These are phyloP conservation scores for Pleurostoma richardsiae DNA, from an alignment of 2,329 filamentous ascomycete genomes.

Conservation along the genomic window DNA sequence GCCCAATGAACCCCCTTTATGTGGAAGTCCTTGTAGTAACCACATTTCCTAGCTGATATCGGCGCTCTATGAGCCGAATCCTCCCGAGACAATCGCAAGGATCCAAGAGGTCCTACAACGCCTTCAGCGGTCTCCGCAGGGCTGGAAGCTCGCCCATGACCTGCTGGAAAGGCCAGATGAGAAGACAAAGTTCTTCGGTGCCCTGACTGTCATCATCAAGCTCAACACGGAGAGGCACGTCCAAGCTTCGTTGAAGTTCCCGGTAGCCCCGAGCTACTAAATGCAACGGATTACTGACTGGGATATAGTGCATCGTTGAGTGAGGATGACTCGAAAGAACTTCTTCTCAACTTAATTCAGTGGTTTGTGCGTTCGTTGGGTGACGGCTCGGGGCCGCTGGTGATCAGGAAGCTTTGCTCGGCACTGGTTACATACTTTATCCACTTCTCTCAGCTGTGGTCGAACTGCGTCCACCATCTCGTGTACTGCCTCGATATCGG, in stretches of 20 bases:
- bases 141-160: conserved; percentile 80
- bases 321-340: conserved; percentile 50
- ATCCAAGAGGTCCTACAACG: conserved; percentile 71
- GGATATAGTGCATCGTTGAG: conserved; percentile 29
- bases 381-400: conserved; percentile 50
- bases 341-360: conserved; percentile 55
- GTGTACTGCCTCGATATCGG: conserved; percentile 50
- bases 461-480: conserved; percentile 60
- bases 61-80: conserved; percentile 47
- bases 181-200: conserved; percentile 86
- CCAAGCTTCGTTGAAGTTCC: conserved; percentile 15
- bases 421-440: conserved; percentile 72
- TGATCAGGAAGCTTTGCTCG: conserved; percentile 71
- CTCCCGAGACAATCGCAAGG: conserved; percentile 39
- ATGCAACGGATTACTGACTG: neutral
- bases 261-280: neutral
- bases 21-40: neutral
- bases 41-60: conserved; percentile 36
- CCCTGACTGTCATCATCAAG: conserved; percentile 89
- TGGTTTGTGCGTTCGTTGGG: conserved; percentile 56
- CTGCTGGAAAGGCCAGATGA: conserved; percentile 65
- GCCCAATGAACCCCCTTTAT: neutral
- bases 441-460: conserved; percentile 64
- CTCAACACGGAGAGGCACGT: conserved; percentile 78
- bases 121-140: conserved; percentile 73